A percentile compares a stretch with the other conserved stretches of the same genome.
Conservation (phyloP, 2,329 filamentous ascomycete species). For the Neonectria faginata region DNA sequence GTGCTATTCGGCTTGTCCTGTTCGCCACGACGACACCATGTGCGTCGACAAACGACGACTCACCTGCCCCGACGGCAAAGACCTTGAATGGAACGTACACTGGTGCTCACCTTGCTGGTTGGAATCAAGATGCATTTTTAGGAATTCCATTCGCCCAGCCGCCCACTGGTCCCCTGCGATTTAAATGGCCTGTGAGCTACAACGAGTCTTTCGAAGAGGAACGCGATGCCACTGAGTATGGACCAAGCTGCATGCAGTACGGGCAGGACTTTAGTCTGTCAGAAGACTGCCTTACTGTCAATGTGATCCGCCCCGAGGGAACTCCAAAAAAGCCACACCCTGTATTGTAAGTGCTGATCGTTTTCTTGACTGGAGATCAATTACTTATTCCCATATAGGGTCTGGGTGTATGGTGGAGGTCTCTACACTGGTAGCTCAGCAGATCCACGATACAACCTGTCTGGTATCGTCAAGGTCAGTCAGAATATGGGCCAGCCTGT, state of each 20-base stretch:
- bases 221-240: constrained; percentile 56
- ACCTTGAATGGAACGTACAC: constrained; percentile 44
- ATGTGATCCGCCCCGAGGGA: constrained; percentile 56
- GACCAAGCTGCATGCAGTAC: constrained; percentile 61
- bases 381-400: constrained; percentile 42
- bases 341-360: constrained; percentile 44
- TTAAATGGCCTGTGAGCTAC: constrained; percentile 48
- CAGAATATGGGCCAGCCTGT: constrained; percentile 64
- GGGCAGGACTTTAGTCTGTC: constrained; percentile 55
- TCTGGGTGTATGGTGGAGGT: constrained; percentile 71
- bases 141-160: constrained; percentile 56
- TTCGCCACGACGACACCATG: neutral
- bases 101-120: constrained; percentile 48
- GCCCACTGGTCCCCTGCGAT: constrained; percentile 52
- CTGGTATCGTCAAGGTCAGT: constrained; percentile 60
- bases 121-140: constrained; percentile 55
- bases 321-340: constrained; percentile 51
- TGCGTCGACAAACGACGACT: neutral
- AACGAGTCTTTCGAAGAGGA: constrained; percentile 51
- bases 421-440: constrained; percentile 61
- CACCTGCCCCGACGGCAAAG: constrained; percentile 33
- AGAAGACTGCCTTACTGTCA: constrained; percentile 61
- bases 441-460: constrained; percentile 58
- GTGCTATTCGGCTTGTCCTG: neutral
- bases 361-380: accelerated